A percentile compares a stretch with the other conserved stretches of the same genome.
Evolutionary conservation across 768 basidiomycete species (phyloP).

Genomic region (Calocera cornea): DNA sequence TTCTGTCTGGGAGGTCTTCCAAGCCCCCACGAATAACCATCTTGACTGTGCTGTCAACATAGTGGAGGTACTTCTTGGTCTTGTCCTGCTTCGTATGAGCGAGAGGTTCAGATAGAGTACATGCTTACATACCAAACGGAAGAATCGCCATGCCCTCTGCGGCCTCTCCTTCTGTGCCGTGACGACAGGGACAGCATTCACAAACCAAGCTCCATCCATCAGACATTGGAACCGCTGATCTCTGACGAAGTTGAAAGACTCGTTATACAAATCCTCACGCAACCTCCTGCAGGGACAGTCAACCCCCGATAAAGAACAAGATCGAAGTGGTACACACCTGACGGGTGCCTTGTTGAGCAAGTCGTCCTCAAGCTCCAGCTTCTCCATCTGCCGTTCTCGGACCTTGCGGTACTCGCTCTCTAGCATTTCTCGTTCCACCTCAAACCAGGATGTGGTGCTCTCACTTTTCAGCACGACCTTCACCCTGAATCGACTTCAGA

Average conservation of each 20-base stretch:
- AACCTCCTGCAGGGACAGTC: constrained; percentile 44
- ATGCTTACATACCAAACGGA: constrained; percentile 53
- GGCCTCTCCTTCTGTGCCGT: constrained; percentile 35
- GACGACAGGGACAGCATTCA: constrained; percentile 52
- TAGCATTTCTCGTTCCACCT: constrained; percentile 67
- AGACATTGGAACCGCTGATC: constrained; percentile 81
- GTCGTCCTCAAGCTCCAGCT: constrained; percentile 79
- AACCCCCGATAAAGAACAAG: background rate
- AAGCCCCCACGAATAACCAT: constrained; percentile 65
- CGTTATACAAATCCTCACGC: constrained; percentile 71
- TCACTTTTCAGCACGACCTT: constrained; percentile 64
- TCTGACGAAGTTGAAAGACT: constrained; percentile 79
- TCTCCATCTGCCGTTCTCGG: constrained; percentile 78
- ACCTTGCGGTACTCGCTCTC: constrained; percentile 77
- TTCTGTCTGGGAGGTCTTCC: constrained; percentile 76
- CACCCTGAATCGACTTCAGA: constrained; percentile 34
- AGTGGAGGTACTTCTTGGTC: constrained; percentile 68
- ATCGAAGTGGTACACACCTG: constrained; percentile 37
- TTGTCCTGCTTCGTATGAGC: constrained; percentile 42
- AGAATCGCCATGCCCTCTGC: constrained; percentile 67
- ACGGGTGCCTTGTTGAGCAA: constrained; percentile 73
- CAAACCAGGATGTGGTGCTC: constrained; percentile 64
- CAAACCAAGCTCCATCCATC: constrained; percentile 84
- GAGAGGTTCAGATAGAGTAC: constrained; percentile 2
- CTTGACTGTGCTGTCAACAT: constrained; percentile 66